Base-by-base conservation (phyloP, 768 basidiomycete genomes). In the Podaxis sp. region DNA sequence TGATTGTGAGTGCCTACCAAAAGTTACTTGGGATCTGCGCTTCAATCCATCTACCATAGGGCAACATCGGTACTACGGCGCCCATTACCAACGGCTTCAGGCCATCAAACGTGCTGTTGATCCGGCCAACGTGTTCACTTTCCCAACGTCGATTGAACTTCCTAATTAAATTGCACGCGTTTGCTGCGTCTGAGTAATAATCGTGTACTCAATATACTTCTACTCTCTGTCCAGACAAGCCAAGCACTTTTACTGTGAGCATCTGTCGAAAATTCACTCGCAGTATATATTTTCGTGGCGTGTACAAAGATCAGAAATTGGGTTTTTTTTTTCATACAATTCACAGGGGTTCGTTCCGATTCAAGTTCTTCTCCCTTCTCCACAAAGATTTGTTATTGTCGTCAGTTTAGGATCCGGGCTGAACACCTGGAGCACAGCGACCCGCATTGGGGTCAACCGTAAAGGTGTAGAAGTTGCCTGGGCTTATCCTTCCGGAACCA, bases 1-100 rank as follows among this genome's bases (percentile, higher is more conserved):
- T 13, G 69, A 80, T 64, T 74, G 77, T 79, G 38, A 68, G 75
- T 68, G 11, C 4, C 58, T 22, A 15, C 52, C 22, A 6, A 39
- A 9, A n/a, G 13, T 19, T 38, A 52, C 12, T 11, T 7, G 7
- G 4, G 6, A 26, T 13, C 11, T 17, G 19, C 12, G 28, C n/a
- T 8, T 52, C 13, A 53, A 8, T 9, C 26, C 39, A 30, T 8
- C 4, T 11, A 49, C 42, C 11, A 24, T n/a, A 61, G 52, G 64
- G 64, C 60, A 62, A 46, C 24, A 53, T 24, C 40, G 40, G 22
- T 65, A 65, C 39, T 65, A 65, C 22, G 60, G 55, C 11, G 5
- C 28, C 17, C 59, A 65, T 30, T 62, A 61, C 40, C 38, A 15
- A 4, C 38, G 26, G 13, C 52, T 65, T 15, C 64, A 65, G 38